Conservation (phyloP, 192 early-diverging fungal species). For the Gaertneriomyces semiglobifer region DNA sequence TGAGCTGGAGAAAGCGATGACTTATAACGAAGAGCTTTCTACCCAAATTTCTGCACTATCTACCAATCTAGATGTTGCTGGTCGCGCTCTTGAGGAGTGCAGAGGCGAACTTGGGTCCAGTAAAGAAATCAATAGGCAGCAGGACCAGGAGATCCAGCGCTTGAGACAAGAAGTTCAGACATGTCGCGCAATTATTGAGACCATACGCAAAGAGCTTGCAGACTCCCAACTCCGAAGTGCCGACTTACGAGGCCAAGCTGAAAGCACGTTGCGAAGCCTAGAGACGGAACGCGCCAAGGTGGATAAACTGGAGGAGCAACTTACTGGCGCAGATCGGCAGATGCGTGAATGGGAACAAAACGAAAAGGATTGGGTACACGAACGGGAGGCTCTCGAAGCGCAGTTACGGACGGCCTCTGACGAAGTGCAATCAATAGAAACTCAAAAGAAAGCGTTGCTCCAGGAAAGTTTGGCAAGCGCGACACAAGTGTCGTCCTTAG, state of each 20-base stretch:
- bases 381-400: neutral
- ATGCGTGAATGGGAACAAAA: neutral
- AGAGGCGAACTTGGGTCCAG: no score
- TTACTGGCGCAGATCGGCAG: neutral
- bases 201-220: neutral
- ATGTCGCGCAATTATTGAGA: neutral
- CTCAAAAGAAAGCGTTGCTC: neutral
- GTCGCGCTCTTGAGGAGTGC: no score
- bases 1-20: constrained; percentile 1
- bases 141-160: no score
- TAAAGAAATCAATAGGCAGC: no score
- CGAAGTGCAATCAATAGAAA: neutral
- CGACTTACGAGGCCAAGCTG: neutral
- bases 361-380: neutral
- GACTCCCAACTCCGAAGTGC: neutral
- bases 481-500: neutral
- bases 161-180: no score
- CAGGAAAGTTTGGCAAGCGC: neutral
- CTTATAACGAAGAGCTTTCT: no score
- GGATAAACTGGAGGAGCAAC: neutral
- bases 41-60: no score
- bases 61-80: no score
- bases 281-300: neutral
- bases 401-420: neutral
- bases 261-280: neutral